phyloP scores from a whole-genome alignment of 108 stramenopile species.

The Fistulifera pelliculosa region DNA sequence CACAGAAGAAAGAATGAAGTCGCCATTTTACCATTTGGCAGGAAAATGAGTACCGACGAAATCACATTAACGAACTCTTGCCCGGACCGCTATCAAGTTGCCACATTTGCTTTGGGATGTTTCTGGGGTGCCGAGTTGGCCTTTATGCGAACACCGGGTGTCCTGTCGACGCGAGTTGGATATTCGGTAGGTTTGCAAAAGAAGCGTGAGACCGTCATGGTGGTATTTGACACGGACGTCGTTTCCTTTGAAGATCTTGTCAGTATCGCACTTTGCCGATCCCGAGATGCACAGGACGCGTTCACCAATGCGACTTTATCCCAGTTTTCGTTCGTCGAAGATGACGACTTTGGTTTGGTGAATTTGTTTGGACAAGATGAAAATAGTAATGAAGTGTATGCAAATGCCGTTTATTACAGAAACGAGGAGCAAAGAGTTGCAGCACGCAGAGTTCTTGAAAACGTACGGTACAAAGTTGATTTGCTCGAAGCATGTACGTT shows the following conservation, averaged over 20 bases:
- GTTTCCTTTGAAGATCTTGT: constrained; percentile 66
- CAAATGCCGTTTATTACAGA: constrained; percentile 81
- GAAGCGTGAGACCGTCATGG: constrained; percentile 87
- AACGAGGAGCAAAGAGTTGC: constrained; percentile 41
- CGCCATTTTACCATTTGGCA: too few relatives aligned
- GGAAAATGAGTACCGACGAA: constrained; percentile 3
- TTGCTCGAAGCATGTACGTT: constrained; percentile 44
- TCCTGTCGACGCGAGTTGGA: constrained; percentile 73
- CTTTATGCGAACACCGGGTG: constrained; percentile 72
- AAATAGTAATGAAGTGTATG: constrained; percentile 79
- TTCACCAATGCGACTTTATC: constrained; percentile 30
- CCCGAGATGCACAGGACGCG: constrained; percentile 19
- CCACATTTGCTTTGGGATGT: constrained; percentile 76
- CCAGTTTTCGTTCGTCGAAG: constrained; percentile 6
- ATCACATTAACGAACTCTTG: neutral
- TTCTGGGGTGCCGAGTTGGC: constrained; percentile 86
- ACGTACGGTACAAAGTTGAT: constrained; percentile 50
- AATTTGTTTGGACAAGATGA: constrained; percentile 10
- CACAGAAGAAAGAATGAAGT: neutral
- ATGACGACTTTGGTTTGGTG: constrained; percentile 3
- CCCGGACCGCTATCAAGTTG: constrained; percentile 28
- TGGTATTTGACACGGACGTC: constrained; percentile 68
- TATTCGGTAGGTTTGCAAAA: constrained; percentile 79
- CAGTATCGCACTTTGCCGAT: constrained; percentile 54
- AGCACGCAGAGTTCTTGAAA: constrained; percentile 30